Evolutionary conservation across 768 basidiomycete genomes (phyloP), one percentile per base, ranked within the genome.

Genomic region (Hysterangium stoloniferum): DNA sequence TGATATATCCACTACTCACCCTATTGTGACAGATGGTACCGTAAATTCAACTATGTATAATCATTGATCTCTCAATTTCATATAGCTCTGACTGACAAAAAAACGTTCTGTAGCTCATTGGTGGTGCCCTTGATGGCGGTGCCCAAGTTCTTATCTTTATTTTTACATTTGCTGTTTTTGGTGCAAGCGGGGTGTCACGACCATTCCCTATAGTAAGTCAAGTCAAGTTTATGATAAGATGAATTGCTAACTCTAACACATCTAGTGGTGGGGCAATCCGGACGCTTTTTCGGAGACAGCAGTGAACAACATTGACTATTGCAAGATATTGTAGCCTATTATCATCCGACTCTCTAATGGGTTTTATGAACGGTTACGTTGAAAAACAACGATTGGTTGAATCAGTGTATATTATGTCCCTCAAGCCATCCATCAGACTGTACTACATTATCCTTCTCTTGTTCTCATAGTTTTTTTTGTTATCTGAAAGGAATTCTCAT

Each of bases 71-170:
- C n/a, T n/a, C n/a, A n/a, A n/a, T n/a, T n/a, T n/a, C n/a, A n/a
- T n/a, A n/a, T n/a, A n/a, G n/a, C n/a, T n/a, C n/a, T n/a, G n/a
- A n/a, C n/a, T n/a, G n/a, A n/a, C n/a, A n/a, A n/a, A n/a, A n/a
- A n/a, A n/a, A n/a, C n/a, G n/a, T n/a, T n/a, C 31, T 38, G 22
- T 40, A 51, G 58, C 75, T 82, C 33, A 63, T 84, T 3, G 80
- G 79, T 25, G 84, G 80, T 35, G 83, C 77, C 6, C 65, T 82
- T 31, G 80, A 82, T 57, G 80, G 80, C 24, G 80, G 82, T 7
- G 75, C 78, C 13, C 80, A 82, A 59, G 71, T 80, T 43, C 80
- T 81, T 76, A 71, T 78, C 27, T 79, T 81, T 58, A 68, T 83
- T 33, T 66, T 80, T 4, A 78, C 79, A 0, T 83, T 82, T 60